These are phyloP conservation scores for Fusarium neocosmosporiellum DNA, from an alignment of 2,329 filamentous ascomycete genomes.

Conservation along the genomic window DNA sequence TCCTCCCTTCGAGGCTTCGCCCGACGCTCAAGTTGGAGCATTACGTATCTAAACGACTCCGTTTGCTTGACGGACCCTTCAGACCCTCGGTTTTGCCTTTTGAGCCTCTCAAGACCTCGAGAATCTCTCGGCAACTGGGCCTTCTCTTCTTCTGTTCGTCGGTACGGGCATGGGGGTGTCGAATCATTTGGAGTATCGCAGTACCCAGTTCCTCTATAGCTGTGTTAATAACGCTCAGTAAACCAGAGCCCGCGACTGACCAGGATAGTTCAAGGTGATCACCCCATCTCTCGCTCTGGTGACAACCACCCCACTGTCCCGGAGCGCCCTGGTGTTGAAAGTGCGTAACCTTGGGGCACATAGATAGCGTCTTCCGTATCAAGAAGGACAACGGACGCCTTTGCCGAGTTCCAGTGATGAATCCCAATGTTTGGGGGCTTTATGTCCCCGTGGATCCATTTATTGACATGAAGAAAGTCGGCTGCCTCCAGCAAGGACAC, in stretches of 20 bases:
- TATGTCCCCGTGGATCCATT: neutral
- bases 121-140: neutral
- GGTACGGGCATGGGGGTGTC: neutral
- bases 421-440: neutral
- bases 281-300: neutral
- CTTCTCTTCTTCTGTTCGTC: neutral
- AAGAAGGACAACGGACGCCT: neutral
- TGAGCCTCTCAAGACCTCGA: neutral
- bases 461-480: neutral
- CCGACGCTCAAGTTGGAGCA: neutral
- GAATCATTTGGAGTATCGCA: neutral
- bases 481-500: neutral
- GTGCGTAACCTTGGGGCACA: neutral
- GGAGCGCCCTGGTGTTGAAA: neutral
- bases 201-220: neutral
- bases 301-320: neutral
- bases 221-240: neutral
- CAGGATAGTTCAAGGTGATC: neutral
- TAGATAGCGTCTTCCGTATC: neutral
- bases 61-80: neutral
- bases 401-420: neutral
- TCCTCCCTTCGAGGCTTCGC: neutral
- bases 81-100: neutral
- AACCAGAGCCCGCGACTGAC: neutral
- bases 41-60: neutral